Percentiles rank a stretch among this genome's conserved stretches.
Evolutionary conservation across 345 rosid genomes (phyloP).

Genomic region (Lepidium africanum): DNA sequence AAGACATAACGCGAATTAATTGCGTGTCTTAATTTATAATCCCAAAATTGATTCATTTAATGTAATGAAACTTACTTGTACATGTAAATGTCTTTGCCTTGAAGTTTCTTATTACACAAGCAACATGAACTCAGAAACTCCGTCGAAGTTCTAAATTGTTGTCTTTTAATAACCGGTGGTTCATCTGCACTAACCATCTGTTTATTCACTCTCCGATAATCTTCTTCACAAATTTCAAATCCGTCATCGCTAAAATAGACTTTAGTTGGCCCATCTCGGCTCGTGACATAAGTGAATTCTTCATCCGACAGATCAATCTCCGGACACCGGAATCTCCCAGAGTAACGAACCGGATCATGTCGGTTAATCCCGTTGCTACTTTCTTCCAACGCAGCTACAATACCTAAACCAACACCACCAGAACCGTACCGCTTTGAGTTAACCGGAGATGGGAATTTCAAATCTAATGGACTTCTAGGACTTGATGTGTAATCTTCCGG

Average conservation of each 20-base stretch:
- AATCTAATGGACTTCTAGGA: slow-evolving; percentile 66
- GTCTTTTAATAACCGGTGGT: slow-evolving; percentile 19
- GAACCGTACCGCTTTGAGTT: slow-evolving; percentile 36
- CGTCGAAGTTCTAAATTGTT: background rate
- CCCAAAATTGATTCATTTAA: too few relatives aligned
- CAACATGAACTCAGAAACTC: slow-evolving; percentile 54
- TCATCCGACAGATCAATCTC: slow-evolving; percentile 43
- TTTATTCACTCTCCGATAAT: background rate
- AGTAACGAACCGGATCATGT: slow-evolving; percentile 27
- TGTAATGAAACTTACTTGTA: slow-evolving; percentile 49
- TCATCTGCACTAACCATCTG: slow-evolving; percentile 4
- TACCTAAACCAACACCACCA: slow-evolving; percentile 66
- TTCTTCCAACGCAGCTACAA: slow-evolving; percentile 63
- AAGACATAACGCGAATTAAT: too few relatives aligned
- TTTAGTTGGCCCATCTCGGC: slow-evolving; percentile 36
- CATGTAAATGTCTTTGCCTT: slow-evolving; percentile 74
- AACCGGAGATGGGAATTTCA: slow-evolving; percentile 50
- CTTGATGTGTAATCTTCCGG: slow-evolving; percentile 38
- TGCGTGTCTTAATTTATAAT: too few relatives aligned
- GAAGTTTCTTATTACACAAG: slow-evolving; percentile 59
- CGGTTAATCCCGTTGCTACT: slow-evolving; percentile 14
- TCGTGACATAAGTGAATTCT: slow-evolving; percentile 59
- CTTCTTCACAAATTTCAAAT: background rate
- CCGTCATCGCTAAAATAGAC: slow-evolving; percentile 39
- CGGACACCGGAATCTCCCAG: slow-evolving; percentile 25